Evolutionary conservation across 495 filamentous ascomycete species (phyloP).

Genomic region (Ramalina peruviana): DNA sequence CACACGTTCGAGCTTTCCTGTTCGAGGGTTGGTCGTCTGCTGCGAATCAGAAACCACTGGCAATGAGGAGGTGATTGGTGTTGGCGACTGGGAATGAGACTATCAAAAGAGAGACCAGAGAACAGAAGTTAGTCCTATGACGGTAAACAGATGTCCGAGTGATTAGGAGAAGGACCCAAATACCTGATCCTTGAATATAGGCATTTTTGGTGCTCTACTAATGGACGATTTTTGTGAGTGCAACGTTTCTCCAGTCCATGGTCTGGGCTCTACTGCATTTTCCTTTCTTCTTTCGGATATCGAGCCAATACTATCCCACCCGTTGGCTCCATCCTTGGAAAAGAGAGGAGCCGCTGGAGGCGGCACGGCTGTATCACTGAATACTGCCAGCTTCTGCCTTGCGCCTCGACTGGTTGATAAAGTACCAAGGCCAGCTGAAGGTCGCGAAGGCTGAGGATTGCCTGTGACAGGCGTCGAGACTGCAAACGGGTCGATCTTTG

Average conservation of each 20-base stretch:
- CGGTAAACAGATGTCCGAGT: conserved; percentile 67
- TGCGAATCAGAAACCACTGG: conserved; percentile 43
- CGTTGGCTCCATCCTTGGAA: conserved; percentile 34
- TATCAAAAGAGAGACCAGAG: conserved; percentile 46
- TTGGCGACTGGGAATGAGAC: conserved; percentile 35
- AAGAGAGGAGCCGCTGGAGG: conserved; percentile 28
- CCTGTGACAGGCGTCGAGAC: conserved; percentile 22
- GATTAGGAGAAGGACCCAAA: conserved; percentile 30
- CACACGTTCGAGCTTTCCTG: conserved; percentile 65
- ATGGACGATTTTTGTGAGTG: conserved; percentile 64
- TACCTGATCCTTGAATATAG: conserved; percentile 93
- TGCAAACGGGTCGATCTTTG: conserved; percentile 72
- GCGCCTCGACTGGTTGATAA: conserved; percentile 44
- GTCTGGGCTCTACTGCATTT: conserved; percentile 72
- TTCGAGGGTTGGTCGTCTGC: conserved; percentile 55
- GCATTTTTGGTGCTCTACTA: conserved; percentile 63
- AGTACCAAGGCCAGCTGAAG: conserved; percentile 27
- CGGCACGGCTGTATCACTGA: conserved; percentile 58
- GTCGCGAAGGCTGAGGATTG: conserved; percentile 55
- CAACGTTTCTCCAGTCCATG: conserved; percentile 85
- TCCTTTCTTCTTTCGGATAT: conserved; percentile 85
- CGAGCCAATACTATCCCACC: conserved; percentile 87
- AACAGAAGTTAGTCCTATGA: conserved; percentile 87
- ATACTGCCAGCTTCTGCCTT: conserved; percentile 78
- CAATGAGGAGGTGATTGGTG: conserved; percentile 23